Percentiles rank a stretch among this genome's conserved stretches.
Conservation (phyloP, 345 rosid genomes). For the Iberis pinnata region DNA sequence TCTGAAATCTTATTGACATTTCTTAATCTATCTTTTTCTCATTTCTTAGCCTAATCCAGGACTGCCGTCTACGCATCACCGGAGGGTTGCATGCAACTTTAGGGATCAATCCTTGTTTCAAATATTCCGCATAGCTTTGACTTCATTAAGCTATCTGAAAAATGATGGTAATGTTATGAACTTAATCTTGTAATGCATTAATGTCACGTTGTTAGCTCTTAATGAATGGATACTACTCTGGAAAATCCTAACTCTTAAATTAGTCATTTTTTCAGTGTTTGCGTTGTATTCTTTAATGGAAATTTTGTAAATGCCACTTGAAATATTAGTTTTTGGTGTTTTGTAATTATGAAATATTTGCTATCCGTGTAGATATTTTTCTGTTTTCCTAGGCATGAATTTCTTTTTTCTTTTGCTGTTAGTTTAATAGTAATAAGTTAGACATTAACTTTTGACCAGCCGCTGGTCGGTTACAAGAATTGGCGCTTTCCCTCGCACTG, state of each 20-base stretch:
- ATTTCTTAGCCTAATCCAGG: conserved; percentile 67
- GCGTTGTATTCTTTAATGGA: conserved; percentile 3
- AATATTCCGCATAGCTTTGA: conserved; percentile 84
- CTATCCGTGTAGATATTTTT: conserved; percentile 11
- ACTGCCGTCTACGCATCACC: conserved; percentile 76
- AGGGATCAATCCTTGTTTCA: conserved; percentile 92
- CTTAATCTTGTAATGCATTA: conserved; percentile 11
- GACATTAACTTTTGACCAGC: conserved; percentile 39
- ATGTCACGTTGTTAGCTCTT: conserved; percentile 6
- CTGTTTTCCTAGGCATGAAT: conserved; percentile 12
- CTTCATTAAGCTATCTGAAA: conserved; percentile 81
- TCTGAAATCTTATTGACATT: conserved; percentile 24
- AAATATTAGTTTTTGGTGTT: conserved; percentile 1
- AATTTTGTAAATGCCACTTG: conserved; percentile 7
- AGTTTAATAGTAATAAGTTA: conserved; percentile 13
- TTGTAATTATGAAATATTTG: neutral
- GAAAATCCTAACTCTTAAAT: neutral
- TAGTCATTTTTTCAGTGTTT: conserved; percentile 8
- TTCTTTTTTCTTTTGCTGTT: neutral
- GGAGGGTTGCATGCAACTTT: conserved; percentile 86
- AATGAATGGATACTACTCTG: conserved; percentile 3
- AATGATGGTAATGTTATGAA: conserved; percentile 59
- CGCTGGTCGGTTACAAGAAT: conserved; percentile 69
- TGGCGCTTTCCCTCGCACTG: conserved; percentile 92
- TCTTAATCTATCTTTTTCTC: conserved; percentile 21